Base-by-base conservation (phyloP, 1,139 yeast genomes). In the Nakaseomyces sp. region DNA sequence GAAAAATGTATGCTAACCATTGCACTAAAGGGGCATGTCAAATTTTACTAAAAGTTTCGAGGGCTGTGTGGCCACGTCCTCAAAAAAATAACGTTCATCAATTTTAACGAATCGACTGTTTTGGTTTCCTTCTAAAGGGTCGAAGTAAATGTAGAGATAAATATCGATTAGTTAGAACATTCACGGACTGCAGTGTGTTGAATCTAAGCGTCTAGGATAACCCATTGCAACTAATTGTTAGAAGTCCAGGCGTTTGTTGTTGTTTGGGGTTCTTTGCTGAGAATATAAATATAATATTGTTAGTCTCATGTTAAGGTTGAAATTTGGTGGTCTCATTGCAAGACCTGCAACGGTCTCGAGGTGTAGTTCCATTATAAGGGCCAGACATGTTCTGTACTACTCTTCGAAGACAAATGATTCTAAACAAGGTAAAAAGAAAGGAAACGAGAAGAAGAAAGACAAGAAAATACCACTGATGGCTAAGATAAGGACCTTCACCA, bases 401-500 rank as follows among this genome's bases (percentile, higher is more conserved):
- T 28, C 33, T 10, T 18, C 35, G 12, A 38, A 28, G 36, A 19
- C 26, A 5, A 35, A 33, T 15, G 33, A 15, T 17, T 33, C 24
- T 12, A 24, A 29, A 10, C 49, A 52, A 42, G 31, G 45, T 4
- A 26, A 26, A 26, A 44, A 52, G 50, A 47, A 56, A 49, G 51
- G 54, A 41, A 16, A 24, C 9, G 32, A 16, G 5, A 12, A 9
- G 5, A 24, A 37, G 16, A 20, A 35, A 17, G 8, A 6, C 17
- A 24, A 20, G 9, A 37, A 39, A 33, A 29, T 39, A 15, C 57
- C 66, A 12, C 44, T 63, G 29, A 66, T 66, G 67, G 52, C 58
- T 3, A 67, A 69, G 43, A 60, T 79, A 18, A 70, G 73, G 42
- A 66, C 82, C 41, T 78, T 79, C 6, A 68, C 81, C 31, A 76